Conservation (phyloP, 805 yeast genomes). For the Limtongozyma cylindracea region DNA sequence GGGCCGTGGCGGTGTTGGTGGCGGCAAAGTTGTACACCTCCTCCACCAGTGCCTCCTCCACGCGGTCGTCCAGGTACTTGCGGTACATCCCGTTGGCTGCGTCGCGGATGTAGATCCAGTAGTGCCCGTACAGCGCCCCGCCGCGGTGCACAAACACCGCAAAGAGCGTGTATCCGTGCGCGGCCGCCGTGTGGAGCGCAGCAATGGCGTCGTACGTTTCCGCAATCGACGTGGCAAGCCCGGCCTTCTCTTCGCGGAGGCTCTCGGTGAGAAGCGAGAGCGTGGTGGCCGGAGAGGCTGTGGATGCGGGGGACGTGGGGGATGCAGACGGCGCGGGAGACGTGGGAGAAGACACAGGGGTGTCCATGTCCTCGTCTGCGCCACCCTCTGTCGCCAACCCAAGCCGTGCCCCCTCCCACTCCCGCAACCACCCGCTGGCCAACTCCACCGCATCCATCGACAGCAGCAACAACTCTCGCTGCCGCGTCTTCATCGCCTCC, state of each 20-base stretch:
- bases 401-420: too few species aligned
- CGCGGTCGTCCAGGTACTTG: constrained; percentile 87
- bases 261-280: too few species aligned
- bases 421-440: constrained; percentile 31
- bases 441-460: constrained; percentile 22
- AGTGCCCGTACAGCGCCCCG: constrained; percentile 89
- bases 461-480: constrained; percentile 12
- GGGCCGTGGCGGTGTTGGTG: constrained; percentile 81
- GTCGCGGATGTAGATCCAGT: constrained; percentile 86
- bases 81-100: constrained; percentile 41
- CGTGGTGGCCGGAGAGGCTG: too few species aligned
- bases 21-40: constrained; percentile 44
- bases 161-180: constrained; percentile 71
- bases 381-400: too few species aligned
- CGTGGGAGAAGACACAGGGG: too few species aligned
- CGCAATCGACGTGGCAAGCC: too few species aligned
- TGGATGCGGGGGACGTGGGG: too few species aligned
- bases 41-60: constrained; percentile 44
- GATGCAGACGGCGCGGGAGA: too few species aligned
- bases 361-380: too few species aligned
- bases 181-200: too few species aligned
- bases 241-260: too few species aligned
- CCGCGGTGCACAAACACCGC: constrained; percentile 92
- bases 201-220: too few species aligned
- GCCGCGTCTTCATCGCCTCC: constrained; percentile 14